A percentile compares a stretch with the other conserved stretches of the same genome.
Conservation (phyloP, 2,329 filamentous ascomycete genomes). For the Arthrobotrys pseudoclavata region DNA sequence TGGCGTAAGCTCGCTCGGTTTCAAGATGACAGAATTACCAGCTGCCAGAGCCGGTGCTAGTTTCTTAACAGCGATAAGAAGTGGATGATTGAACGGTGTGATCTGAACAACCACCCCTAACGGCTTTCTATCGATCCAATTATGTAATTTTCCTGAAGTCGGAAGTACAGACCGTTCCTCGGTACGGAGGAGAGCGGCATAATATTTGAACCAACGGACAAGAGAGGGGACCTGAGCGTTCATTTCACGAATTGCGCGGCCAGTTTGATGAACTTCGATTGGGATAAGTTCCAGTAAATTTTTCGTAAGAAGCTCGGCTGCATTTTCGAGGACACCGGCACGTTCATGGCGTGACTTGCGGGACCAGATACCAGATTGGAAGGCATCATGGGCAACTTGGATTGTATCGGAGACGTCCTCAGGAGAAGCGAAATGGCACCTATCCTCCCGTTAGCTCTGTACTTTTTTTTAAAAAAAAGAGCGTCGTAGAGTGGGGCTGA, state of each 20-base stretch:
- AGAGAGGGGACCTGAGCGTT: constrained; percentile 76
- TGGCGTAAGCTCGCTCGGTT: constrained; percentile 67
- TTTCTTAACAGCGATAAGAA: constrained; percentile 68
- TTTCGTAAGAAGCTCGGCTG: constrained; percentile 71
- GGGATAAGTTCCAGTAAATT: constrained; percentile 73
- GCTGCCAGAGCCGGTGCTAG: constrained; percentile 65
- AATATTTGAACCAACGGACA: constrained; percentile 79
- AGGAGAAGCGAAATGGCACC: constrained; percentile 69
- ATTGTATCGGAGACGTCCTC: constrained; percentile 68
- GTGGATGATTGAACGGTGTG: constrained; percentile 73
- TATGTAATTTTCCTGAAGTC: constrained; percentile 74
- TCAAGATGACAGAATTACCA: constrained; percentile 66
- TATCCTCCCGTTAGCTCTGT: constrained; percentile 60
- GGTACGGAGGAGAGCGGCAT: constrained; percentile 76
- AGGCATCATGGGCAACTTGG: constrained; percentile 68
- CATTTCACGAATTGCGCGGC: constrained; percentile 78
- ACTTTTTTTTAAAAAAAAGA: background rate
- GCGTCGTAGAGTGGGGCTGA: constrained; percentile 64
- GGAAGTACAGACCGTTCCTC: constrained; percentile 77
- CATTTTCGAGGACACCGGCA: constrained; percentile 74
- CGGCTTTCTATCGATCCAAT: constrained; percentile 71
- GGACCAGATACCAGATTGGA: constrained; percentile 72
- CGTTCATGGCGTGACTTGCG: constrained; percentile 72
- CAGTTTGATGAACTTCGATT: constrained; percentile 77
- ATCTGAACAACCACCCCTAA: constrained; percentile 73